These are phyloP conservation scores for Magnolia sinica DNA, from an alignment of 164 flowering plant species.

Conservation along the genomic window DNA sequence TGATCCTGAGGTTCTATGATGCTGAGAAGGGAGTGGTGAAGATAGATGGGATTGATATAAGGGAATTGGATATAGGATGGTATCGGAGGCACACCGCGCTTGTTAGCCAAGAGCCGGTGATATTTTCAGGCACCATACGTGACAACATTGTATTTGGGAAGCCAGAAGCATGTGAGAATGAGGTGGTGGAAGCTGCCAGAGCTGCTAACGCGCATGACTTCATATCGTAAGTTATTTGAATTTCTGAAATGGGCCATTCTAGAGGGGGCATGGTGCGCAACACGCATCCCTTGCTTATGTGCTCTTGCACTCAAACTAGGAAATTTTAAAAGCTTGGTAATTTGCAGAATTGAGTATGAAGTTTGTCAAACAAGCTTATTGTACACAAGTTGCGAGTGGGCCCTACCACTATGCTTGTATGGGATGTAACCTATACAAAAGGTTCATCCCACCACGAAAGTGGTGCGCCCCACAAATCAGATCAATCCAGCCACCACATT, in stretches of 20 bases:
- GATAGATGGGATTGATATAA: constrained; percentile 74
- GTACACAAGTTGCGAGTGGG: too few relatives aligned
- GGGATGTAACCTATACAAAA: too few relatives aligned
- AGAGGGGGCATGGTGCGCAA: too few relatives aligned
- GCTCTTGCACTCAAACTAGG: too few relatives aligned
- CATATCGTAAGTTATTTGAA: constrained; percentile 66
- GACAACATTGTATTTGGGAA: constrained; percentile 77
- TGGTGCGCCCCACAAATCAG: too few relatives aligned
- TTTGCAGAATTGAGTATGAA: too few relatives aligned
- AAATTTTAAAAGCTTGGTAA: too few relatives aligned
- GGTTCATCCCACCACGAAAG: too few relatives aligned
- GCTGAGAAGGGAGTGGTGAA: constrained; percentile 56
- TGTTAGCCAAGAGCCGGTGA: constrained; percentile 88
- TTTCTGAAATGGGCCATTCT: not conserved
- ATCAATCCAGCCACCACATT: too few relatives aligned
- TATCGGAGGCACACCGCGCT: constrained; percentile 61
- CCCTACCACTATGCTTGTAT: too few relatives aligned
- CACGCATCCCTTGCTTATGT: too few relatives aligned
- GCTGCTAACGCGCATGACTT: constrained; percentile 94
- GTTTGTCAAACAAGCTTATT: too few relatives aligned
- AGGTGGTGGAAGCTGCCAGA: constrained; percentile 78
- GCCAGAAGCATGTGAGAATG: constrained; percentile 70
- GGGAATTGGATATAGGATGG: constrained; percentile 66
- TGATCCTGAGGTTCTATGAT: constrained; percentile 82
- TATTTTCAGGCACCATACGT: constrained; percentile 73